A percentile compares a stretch with the other conserved stretches of the same genome.
phyloP scores from a whole-genome alignment of 192 early-diverging fungal genomes.

The Oehlia diaphana region DNA sequence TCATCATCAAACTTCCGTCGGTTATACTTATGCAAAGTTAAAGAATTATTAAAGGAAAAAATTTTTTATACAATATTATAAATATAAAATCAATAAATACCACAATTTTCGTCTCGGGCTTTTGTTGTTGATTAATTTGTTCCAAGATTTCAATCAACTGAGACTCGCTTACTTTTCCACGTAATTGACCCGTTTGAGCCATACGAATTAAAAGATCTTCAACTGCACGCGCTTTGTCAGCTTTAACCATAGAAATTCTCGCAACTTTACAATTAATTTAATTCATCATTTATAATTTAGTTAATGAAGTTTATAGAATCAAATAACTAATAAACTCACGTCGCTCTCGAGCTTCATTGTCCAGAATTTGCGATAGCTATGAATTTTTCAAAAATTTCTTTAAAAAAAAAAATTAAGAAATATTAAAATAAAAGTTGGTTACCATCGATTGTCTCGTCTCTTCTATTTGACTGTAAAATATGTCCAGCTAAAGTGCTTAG shows the following conservation, averaged over 20 bases:
- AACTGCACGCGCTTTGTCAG: slow-evolving; percentile 82
- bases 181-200: slow-evolving; percentile 82
- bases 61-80: background rate
- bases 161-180: slow-evolving; percentile 77
- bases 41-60: background rate
- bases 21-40: slow-evolving; percentile 48
- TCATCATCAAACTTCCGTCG: slow-evolving; percentile 55
- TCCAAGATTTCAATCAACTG: slow-evolving; percentile 85
- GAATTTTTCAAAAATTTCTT: background rate
- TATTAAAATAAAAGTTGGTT: slow-evolving; percentile 12
- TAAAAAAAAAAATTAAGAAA: background rate
- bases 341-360: slow-evolving; percentile 79
- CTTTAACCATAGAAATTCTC: slow-evolving; percentile 90
- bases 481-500: slow-evolving; percentile 3
- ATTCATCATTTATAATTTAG: background rate
- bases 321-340: slow-evolving; percentile 44
- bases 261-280: slow-evolving; percentile 56
- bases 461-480: slow-evolving; percentile 70
- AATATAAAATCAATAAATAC: slow-evolving; percentile 46
- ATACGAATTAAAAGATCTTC: slow-evolving; percentile 90
- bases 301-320: background rate
- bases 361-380: slow-evolving; percentile 80
- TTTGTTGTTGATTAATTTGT: slow-evolving; percentile 75
- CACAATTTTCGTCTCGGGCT: slow-evolving; percentile 72
- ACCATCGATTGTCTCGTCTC: slow-evolving; percentile 83